Percentiles rank a stretch among this genome's conserved stretches.
phyloP scores from a whole-genome alignment of 805 yeast genomes.

The Komagataella phaffii region DNA sequence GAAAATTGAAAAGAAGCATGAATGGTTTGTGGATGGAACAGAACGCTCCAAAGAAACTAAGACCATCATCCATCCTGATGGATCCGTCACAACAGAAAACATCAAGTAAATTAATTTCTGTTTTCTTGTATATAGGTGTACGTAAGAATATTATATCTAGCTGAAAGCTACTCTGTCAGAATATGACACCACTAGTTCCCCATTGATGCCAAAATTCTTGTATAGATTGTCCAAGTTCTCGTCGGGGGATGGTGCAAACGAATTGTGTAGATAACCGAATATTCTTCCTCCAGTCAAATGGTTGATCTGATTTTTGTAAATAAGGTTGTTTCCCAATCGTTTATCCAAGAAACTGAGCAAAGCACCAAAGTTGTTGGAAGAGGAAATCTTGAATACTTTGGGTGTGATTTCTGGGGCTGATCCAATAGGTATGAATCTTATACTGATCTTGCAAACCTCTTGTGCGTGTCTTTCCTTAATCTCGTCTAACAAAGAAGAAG shows the following conservation, averaged over 20 bases:
- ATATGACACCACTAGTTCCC: constrained; percentile 29
- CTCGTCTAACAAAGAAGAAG: constrained; percentile 8
- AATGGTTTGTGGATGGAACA: constrained; percentile 29
- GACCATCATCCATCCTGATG: constrained; percentile 5
- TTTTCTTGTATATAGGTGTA: constrained; percentile 1
- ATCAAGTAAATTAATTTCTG: neutral
- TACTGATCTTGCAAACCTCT: constrained; percentile 21
- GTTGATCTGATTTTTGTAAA: constrained; percentile 1
- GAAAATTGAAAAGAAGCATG: constrained; percentile 21
- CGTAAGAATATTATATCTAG: constrained; percentile 5
- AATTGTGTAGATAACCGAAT: constrained; percentile 30
- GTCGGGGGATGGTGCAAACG: constrained; percentile 31
- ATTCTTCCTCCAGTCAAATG: constrained; percentile 9
- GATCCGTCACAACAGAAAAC: neutral
- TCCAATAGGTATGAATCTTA: constrained; percentile 50
- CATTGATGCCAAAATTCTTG: constrained; percentile 20
- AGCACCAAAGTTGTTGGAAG: constrained; percentile 31
- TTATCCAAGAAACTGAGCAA: constrained; percentile 29
- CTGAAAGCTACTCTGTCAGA: constrained; percentile 35
- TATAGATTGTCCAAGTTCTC: constrained; percentile 25
- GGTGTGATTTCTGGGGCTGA: constrained; percentile 38
- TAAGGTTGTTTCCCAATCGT: constrained; percentile 14
- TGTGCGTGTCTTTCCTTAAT: neutral
- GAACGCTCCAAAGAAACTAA: constrained; percentile 22
- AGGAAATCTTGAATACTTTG: constrained; percentile 32